phyloP scores from a whole-genome alignment of 371 early-diverging fungal species.

The Lichtheimia corymbifera region DNA sequence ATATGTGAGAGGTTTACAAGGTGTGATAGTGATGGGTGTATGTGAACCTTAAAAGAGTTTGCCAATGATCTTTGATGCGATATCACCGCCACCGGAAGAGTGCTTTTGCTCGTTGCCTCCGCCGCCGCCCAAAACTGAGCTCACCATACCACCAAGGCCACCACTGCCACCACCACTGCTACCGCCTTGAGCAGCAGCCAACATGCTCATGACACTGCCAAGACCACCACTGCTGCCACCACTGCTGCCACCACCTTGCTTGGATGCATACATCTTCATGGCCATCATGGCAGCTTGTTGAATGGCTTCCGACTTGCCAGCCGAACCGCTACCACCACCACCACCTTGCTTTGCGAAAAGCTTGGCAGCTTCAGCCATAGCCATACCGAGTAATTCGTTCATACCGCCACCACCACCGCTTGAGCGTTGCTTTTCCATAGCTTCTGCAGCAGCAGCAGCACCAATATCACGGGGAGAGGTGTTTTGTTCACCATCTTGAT shows the following conservation, averaged over 20 bases:
- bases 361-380: conserved; percentile 53
- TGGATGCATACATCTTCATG: conserved; percentile 47
- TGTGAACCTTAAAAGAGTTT: conserved; percentile 6
- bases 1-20: too few species aligned
- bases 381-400: conserved; percentile 49
- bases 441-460: conserved; percentile 55
- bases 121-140: conserved; percentile 26
- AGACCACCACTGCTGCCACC: conserved; percentile 22
- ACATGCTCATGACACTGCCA: conserved; percentile 28
- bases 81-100: conserved; percentile 3
- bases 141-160: conserved; percentile 34
- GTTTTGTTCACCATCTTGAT: conserved; percentile 9
- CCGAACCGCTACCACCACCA: conserved; percentile 8
- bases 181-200: conserved; percentile 28
- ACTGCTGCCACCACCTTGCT: conserved; percentile 29
- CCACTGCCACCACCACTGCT: conserved; percentile 14
- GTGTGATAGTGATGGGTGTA: too few species aligned
- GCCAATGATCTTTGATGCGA: conserved; percentile 12
- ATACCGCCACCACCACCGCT: conserved; percentile 36
- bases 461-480: conserved; percentile 45
- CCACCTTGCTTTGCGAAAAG: conserved; percentile 35
- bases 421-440: conserved; percentile 33
- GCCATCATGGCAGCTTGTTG: conserved; percentile 56
- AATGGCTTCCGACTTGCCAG: conserved; percentile 33
- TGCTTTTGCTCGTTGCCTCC: conserved; percentile 20